phyloP scores from a whole-genome alignment of 1,139 yeast genomes.

The Protomyces macrosporus region DNA sequence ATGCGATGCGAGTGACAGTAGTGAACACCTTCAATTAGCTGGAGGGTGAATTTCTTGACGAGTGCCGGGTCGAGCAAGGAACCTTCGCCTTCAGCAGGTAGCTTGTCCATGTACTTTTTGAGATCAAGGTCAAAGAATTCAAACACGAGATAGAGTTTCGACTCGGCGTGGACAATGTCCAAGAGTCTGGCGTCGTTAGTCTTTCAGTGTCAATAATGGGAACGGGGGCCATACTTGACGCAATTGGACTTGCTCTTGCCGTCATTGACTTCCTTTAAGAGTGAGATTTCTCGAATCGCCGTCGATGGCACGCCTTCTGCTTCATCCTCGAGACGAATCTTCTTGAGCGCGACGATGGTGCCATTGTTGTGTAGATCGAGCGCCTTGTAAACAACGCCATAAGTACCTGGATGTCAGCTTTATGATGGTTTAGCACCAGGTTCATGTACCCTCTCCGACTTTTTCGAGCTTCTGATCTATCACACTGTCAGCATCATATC shows the following conservation, averaged over 20 bases:
- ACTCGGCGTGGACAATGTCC: slow-evolving; percentile 95
- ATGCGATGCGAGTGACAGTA: slow-evolving; percentile 95
- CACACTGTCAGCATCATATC: neutral
- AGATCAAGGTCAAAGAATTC: slow-evolving; percentile 91
- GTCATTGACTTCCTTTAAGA: slow-evolving; percentile 85
- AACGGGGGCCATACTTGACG: slow-evolving; percentile 26
- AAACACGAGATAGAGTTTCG: slow-evolving; percentile 84
- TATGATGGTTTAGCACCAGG: neutral
- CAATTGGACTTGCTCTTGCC: slow-evolving; percentile 71
- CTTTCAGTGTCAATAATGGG: neutral
- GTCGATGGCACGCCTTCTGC: slow-evolving; percentile 99
- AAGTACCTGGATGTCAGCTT: slow-evolving; percentile 52
- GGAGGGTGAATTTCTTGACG: slow-evolving; percentile 90
- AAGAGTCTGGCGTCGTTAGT: slow-evolving; percentile 44
- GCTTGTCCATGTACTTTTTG: slow-evolving; percentile 93
- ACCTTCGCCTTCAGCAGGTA: slow-evolving; percentile 86
- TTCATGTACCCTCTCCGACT: slow-evolving; percentile 79
- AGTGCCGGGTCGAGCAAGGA: slow-evolving; percentile 50
- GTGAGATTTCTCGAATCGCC: slow-evolving; percentile 91
- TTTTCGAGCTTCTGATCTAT: slow-evolving; percentile 78
- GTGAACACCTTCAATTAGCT: slow-evolving; percentile 82
- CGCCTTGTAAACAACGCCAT: slow-evolving; percentile 97
- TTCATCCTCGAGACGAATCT: slow-evolving; percentile 90
- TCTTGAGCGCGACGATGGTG: slow-evolving; percentile 88
- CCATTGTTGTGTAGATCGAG: slow-evolving; percentile 78